Conservation (phyloP, 257 asterid species). For the Solanum infundibuliforme region DNA sequence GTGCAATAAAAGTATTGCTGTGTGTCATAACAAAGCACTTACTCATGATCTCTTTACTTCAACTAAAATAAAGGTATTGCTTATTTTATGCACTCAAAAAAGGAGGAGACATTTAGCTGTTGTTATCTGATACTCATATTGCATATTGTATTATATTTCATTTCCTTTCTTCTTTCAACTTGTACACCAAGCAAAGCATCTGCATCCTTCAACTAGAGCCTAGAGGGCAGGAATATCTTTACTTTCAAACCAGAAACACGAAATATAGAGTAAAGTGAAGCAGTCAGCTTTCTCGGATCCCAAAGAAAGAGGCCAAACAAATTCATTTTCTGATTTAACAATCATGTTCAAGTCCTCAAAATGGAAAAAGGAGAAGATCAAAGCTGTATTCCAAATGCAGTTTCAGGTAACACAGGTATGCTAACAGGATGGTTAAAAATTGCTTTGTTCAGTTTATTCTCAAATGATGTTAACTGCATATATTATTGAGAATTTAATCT, state of each 20-base stretch:
- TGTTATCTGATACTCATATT: background rate
- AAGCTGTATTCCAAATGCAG: constrained; percentile 70
- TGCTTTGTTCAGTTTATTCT: background rate
- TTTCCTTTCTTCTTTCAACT: constrained; percentile 2
- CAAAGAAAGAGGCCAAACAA: background rate
- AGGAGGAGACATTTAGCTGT: background rate
- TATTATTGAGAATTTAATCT: background rate
- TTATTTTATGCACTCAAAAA: background rate
- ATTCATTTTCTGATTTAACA: background rate
- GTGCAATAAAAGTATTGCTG: background rate
- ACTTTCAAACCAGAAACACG: background rate
- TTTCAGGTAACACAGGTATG: constrained; percentile 85
- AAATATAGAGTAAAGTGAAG: background rate
- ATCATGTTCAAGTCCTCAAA: constrained; percentile 69
- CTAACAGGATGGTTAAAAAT: background rate
- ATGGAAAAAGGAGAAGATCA: constrained; percentile 69
- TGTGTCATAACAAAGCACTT: background rate
- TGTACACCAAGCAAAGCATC: constrained; percentile 3
- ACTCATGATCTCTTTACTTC: background rate
- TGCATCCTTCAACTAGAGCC: constrained; percentile 1
- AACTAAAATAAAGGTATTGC: background rate
- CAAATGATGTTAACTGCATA: background rate
- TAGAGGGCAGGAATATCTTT: constrained; percentile 1
- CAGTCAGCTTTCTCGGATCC: background rate
- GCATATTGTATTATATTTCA: background rate